Conservation (phyloP, 2,329 filamentous ascomycete species). For the Coniochaeta sp. region DNA sequence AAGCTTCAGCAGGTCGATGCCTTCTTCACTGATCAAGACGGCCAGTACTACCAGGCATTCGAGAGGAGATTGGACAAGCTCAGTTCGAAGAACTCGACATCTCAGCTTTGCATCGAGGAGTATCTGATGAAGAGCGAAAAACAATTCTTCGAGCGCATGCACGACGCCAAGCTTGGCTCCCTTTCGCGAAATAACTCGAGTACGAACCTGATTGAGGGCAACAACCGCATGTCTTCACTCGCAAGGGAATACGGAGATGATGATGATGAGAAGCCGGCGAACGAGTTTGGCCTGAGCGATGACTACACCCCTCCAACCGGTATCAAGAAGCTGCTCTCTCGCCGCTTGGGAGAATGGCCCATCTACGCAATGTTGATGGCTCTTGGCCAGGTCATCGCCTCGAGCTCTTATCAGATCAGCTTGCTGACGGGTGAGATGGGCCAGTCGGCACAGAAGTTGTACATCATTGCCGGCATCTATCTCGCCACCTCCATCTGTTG, state of each 20-base stretch:
- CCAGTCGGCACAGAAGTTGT: constrained; percentile 46
- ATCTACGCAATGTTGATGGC: constrained; percentile 37
- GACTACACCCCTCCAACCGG: constrained; percentile 51
- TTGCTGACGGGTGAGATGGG: constrained; percentile 54
- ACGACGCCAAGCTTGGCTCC: constrained; percentile 33
- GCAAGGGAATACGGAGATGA: constrained; percentile 17
- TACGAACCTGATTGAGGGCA: background rate
- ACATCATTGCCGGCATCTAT: constrained; percentile 51
- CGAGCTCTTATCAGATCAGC: constrained; percentile 60
- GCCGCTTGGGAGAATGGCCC: constrained; percentile 50
- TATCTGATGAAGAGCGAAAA: constrained; percentile 58
- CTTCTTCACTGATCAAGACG: constrained; percentile 56
- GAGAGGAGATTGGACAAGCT: constrained; percentile 47
- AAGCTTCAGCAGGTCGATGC: constrained; percentile 59
- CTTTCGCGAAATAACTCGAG: background rate
- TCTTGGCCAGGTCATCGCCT: constrained; percentile 58
- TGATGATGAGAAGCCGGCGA: constrained; percentile 13
- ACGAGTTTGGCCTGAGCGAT: constrained; percentile 18
- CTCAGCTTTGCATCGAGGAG: constrained; percentile 54
- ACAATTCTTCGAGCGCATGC: constrained; percentile 53
- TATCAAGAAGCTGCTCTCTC: constrained; percentile 30
- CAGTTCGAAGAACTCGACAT: constrained; percentile 45
- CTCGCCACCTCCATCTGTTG: constrained; percentile 48
- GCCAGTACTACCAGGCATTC: constrained; percentile 51
- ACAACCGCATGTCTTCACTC: background rate